Percentiles rank a stretch among this genome's conserved stretches.
Conservation (phyloP, 306 rosid species). For the Senna tora region DNA sequence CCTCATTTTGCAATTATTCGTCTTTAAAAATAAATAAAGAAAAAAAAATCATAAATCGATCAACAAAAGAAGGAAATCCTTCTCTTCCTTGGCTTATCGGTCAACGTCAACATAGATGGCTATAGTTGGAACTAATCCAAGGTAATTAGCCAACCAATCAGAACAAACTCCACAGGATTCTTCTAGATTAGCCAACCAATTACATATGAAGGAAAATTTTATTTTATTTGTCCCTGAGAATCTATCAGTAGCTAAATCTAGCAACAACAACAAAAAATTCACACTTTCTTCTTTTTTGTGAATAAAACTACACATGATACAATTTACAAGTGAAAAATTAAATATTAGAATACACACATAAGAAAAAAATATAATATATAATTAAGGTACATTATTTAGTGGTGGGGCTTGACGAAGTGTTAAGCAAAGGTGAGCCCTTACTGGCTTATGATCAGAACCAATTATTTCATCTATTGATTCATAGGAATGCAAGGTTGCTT, state of each 20-base stretch:
- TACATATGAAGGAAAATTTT: neutral
- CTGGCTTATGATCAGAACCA: slow-evolving; percentile 80
- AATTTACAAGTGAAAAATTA: slow-evolving; percentile 7
- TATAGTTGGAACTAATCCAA: slow-evolving; percentile 33
- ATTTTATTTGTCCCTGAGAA: neutral
- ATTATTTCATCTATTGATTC: slow-evolving; percentile 62
- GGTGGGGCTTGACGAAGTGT: slow-evolving; percentile 39
- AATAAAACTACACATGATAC: neutral
- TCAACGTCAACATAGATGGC: slow-evolving; percentile 44
- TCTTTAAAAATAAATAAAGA: no score
- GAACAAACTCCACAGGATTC: neutral
- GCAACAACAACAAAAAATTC: slow-evolving; percentile 17
- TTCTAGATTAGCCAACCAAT: slow-evolving; percentile 24
- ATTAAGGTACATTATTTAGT: neutral
- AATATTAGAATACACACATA: neutral
- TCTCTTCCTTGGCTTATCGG: neutral
- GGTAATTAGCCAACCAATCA: slow-evolving; percentile 28
- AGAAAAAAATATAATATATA: neutral
- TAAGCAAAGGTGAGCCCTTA: slow-evolving; percentile 67
- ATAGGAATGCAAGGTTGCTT: slow-evolving; percentile 54
- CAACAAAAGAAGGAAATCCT: neutral
- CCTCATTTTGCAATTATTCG: no score
- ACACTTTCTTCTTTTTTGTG: neutral
- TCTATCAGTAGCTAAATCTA: slow-evolving; percentile 19
- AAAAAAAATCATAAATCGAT: neutral